These are phyloP conservation scores for Tuber microsphaerosporum DNA, from an alignment of 495 filamentous ascomycete species.

Conservation along the genomic window DNA sequence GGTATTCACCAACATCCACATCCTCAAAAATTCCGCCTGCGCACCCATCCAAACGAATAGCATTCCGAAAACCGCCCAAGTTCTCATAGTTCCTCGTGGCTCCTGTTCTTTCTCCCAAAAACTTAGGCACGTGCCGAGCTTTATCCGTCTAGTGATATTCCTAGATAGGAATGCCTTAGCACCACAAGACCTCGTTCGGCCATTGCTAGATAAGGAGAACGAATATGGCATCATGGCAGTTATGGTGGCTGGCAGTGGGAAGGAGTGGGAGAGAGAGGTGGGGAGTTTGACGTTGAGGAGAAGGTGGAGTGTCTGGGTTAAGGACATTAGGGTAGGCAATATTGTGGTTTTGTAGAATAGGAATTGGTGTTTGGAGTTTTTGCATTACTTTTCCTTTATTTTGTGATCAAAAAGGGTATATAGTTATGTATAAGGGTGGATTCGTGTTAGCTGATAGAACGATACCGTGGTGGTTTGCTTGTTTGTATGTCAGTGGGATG, in stretches of 20 bases:
- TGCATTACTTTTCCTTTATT: background rate
- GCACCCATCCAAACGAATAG: conserved; percentile 55
- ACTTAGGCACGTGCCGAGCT: conserved; percentile 68
- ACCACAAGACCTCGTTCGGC: conserved; percentile 53
- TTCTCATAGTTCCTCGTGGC: conserved; percentile 77
- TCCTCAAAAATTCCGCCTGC: conserved; percentile 62
- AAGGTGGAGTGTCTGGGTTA: conserved; percentile 71
- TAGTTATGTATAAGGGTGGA: background rate
- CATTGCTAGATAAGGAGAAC: conserved; percentile 73
- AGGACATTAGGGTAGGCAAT: conserved; percentile 72
- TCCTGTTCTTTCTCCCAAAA: conserved; percentile 80
- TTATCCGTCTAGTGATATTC: conserved; percentile 71
- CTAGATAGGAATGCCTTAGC: conserved; percentile 60
- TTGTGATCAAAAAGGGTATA: background rate
- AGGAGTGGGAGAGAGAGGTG: conserved; percentile 56
- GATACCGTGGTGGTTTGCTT: background rate
- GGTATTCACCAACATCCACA: conserved; percentile 52
- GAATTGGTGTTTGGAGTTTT: conserved; percentile 3
- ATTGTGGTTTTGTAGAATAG: conserved; percentile 58
- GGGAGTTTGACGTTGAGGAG: conserved; percentile 63
- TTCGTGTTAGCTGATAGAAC: background rate
- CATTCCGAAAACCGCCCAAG: conserved; percentile 49
- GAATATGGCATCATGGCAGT: conserved; percentile 71
- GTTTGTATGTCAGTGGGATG: background rate
- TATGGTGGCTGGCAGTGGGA: conserved; percentile 71